Conservation (phyloP, 1,284 basidiomycete genomes). For the Thelephora terrestris region DNA sequence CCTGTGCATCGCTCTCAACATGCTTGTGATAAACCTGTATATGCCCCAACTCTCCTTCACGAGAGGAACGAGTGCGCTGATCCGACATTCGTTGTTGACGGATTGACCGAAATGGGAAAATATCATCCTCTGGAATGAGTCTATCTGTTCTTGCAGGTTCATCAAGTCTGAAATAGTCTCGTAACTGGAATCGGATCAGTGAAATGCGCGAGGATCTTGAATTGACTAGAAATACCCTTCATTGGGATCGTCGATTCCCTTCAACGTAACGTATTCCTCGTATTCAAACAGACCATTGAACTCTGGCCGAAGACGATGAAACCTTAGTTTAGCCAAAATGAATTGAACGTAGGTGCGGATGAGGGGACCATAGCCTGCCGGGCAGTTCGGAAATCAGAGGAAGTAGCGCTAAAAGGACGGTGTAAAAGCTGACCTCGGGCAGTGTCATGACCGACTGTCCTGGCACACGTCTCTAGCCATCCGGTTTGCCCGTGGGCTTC, state of each 20-base stretch:
- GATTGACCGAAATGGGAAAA: constrained; percentile 89
- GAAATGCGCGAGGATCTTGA: background rate
- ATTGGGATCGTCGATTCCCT: constrained; percentile 95
- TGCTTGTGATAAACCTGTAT: constrained; percentile 94
- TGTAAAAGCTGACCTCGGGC: constrained; percentile 47
- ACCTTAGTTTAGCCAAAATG: constrained; percentile 88
- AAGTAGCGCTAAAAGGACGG: background rate
- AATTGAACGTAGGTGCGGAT: constrained; percentile 94
- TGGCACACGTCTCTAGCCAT: constrained; percentile 91
- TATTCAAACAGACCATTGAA: constrained; percentile 97
- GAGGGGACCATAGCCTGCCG: constrained; percentile 76
- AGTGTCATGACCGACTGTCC: constrained; percentile 77
- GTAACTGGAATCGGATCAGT: constrained; percentile 46
- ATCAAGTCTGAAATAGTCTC: constrained; percentile 95
- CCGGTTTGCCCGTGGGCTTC: constrained; percentile 94
- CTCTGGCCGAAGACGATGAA: constrained; percentile 87
- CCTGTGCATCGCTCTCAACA: constrained; percentile 92
- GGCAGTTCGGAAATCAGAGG: constrained; percentile 2
- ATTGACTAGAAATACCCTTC: constrained; percentile 63
- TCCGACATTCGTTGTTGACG: constrained; percentile 90
- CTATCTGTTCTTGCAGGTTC: constrained; percentile 93
- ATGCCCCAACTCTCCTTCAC: constrained; percentile 98
- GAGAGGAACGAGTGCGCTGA: constrained; percentile 85
- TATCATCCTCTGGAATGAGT: constrained; percentile 93
- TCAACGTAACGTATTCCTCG: constrained; percentile 91